A percentile compares a stretch with the other conserved stretches of the same genome.
Evolutionary conservation across 2,329 filamentous ascomycete genomes (phyloP).

Genomic region (Phaeosphaeriaceae sp.): DNA sequence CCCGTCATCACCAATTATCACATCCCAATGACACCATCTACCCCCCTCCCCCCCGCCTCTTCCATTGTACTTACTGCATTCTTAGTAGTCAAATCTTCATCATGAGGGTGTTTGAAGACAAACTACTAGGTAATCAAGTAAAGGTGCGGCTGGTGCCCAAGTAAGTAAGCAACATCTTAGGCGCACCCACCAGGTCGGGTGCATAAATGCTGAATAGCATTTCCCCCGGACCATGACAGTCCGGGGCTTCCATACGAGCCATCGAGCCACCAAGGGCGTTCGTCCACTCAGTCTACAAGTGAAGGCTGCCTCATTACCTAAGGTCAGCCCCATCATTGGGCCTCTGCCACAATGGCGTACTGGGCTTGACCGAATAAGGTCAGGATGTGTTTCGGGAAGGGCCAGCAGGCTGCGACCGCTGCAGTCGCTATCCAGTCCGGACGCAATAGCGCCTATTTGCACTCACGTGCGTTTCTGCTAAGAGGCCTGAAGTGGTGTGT

Average conservation of each 20-base stretch:
- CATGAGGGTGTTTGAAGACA: too few relatives aligned
- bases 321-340: constrained; percentile 26
- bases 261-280: constrained; percentile 13
- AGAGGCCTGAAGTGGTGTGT: constrained; percentile 11
- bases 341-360: constrained; percentile 11
- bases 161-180: not conserved
- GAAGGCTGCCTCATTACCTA: constrained; percentile 26
- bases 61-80: too few relatives aligned
- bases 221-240: constrained; percentile 23
- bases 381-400: constrained; percentile 26
- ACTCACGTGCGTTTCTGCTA: constrained; percentile 21
- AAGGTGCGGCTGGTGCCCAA: too few relatives aligned
- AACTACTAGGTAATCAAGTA: too few relatives aligned
- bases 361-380: constrained; percentile 15
- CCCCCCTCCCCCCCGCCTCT: too few relatives aligned
- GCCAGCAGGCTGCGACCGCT: constrained; percentile 25
- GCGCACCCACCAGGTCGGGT: constrained; percentile 6
- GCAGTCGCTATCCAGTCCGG: constrained; percentile 14
- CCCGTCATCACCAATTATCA: too few relatives aligned
- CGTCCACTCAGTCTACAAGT: constrained; percentile 6
- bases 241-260: constrained; percentile 27
- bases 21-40: too few relatives aligned
- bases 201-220: constrained; percentile 1
- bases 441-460: constrained; percentile 17
- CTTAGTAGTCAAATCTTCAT: too few relatives aligned